A percentile compares a stretch with the other conserved stretches of the same genome.
These are phyloP conservation scores for Cyclostephanos tholiformis DNA, from an alignment of 108 stramenopile genomes.

Conservation along the genomic window DNA sequence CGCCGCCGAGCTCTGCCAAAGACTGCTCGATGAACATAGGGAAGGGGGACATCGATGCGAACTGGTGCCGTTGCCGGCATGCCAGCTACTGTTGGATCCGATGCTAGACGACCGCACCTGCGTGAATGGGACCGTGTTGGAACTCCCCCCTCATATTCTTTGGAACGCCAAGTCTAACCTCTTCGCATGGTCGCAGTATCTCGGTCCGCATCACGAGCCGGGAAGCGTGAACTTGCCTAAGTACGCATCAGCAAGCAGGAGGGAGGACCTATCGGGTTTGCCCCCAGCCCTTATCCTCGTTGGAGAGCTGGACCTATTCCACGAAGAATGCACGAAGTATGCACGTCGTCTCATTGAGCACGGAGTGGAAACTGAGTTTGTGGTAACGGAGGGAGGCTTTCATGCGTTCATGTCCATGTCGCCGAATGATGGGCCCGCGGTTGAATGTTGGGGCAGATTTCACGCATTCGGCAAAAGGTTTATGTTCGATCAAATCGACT, in stretches of 20 bases:
- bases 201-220: constrained; percentile 13
- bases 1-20: constrained; percentile 41
- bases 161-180: constrained; percentile 37
- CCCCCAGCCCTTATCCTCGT: constrained; percentile 31
- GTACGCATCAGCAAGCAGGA: constrained; percentile 28
- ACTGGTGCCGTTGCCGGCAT: constrained; percentile 25
- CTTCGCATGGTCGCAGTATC: constrained; percentile 37
- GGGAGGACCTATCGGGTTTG: constrained; percentile 29
- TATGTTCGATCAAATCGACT: not conserved
- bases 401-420: constrained; percentile 39
- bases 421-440: constrained; percentile 9
- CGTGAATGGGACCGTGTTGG: not conserved
- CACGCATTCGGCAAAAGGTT: constrained; percentile 12
- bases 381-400: constrained; percentile 24
- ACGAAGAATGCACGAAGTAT: constrained; percentile 29
- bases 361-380: constrained; percentile 32
- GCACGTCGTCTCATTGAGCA: constrained; percentile 14
- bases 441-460: constrained; percentile 24
- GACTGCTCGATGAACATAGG: constrained; percentile 28
- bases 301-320: constrained; percentile 39
- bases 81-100: constrained; percentile 34
- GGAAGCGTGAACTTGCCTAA: constrained; percentile 20
- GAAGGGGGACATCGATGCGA: too few relatives aligned
- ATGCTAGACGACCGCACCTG: constrained; percentile 49
- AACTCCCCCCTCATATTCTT: constrained; percentile 22